Conservation (phyloP, 2,329 filamentous ascomycete species). For the Hypomyces rosellus region DNA sequence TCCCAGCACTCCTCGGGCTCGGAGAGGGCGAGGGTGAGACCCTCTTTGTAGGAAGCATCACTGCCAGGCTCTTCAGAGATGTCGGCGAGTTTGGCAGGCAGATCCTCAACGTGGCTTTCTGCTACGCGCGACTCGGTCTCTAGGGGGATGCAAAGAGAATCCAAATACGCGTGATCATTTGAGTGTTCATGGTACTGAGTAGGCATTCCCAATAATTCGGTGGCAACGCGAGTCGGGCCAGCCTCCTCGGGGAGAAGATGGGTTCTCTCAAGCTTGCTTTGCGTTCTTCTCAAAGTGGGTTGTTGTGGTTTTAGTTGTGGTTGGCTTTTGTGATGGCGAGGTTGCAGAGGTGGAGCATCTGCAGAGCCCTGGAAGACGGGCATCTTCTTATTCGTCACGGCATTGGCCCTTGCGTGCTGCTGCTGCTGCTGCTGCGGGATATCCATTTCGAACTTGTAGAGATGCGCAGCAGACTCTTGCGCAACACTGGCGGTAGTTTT, state of each 20-base stretch:
- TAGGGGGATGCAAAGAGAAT: conserved; percentile 19
- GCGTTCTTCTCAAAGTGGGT: conserved; percentile 36
- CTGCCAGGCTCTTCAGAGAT: conserved; percentile 25
- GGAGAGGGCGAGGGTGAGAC: conserved; percentile 23
- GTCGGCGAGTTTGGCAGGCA: conserved; percentile 23
- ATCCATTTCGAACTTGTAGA: conserved; percentile 17
- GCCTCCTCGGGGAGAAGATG: conserved; percentile 6
- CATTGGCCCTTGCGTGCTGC: conserved; percentile 8
- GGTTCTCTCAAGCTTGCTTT: conserved; percentile 34
- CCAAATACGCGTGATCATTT: conserved; percentile 21
- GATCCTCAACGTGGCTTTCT: conserved; percentile 19
- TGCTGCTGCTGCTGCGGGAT: conserved; percentile 8
- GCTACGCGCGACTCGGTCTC: conserved; percentile 20
- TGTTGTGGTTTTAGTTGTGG: conserved; percentile 42
- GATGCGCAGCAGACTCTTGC: conserved; percentile 12
- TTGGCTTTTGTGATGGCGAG: conserved; percentile 49
- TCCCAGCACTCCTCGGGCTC: conserved; percentile 68
- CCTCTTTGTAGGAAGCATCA: conserved; percentile 20
- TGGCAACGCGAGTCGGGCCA: background rate
- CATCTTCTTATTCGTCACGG: conserved; percentile 8
- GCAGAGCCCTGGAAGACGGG: conserved; percentile 8
- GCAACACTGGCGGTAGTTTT: conserved; percentile 15
- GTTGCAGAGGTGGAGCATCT: conserved; percentile 25
- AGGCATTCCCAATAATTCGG: conserved; percentile 1
- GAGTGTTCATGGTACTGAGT: conserved; percentile 13